phyloP scores from a whole-genome alignment of 2,329 filamentous ascomycete species.

The Alternaria longipes region DNA sequence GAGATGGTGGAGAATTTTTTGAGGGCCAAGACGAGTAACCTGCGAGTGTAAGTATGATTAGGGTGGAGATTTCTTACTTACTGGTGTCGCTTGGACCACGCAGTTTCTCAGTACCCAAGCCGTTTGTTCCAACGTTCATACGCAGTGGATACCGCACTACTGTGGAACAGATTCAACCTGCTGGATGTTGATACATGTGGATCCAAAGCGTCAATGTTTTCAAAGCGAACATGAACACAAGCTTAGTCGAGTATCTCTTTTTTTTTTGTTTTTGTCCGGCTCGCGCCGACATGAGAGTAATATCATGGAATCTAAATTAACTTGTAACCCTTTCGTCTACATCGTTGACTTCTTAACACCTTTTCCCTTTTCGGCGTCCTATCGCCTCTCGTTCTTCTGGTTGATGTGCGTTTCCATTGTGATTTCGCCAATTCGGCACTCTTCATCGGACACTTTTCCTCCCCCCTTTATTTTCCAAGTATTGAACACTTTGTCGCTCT shows the following conservation, averaged over 20 bases:
- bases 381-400: constrained; percentile 27
- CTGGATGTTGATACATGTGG: too few species aligned
- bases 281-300: constrained; percentile 4
- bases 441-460: constrained; percentile 41
- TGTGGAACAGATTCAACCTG: background rate
- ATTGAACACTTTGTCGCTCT: constrained; percentile 36
- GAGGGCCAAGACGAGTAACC: constrained; percentile 30
- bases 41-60: background rate
- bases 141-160: background rate
- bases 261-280: background rate
- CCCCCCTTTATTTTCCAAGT: constrained; percentile 42
- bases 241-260: background rate
- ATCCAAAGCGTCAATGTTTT: too few species aligned
- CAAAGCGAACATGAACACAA: background rate
- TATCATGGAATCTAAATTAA: constrained; percentile 18
- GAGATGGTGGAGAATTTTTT: constrained; percentile 33
- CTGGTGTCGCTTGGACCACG: background rate
- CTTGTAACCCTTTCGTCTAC: background rate
- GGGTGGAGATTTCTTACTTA: too few species aligned
- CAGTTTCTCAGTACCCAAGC: background rate
- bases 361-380: background rate
- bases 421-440: constrained; percentile 31
- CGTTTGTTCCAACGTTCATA: background rate
- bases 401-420: constrained; percentile 40
- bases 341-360: background rate